phyloP scores from a whole-genome alignment of 352 stramenopile genomes.

The Lagenidium giganteum region DNA sequence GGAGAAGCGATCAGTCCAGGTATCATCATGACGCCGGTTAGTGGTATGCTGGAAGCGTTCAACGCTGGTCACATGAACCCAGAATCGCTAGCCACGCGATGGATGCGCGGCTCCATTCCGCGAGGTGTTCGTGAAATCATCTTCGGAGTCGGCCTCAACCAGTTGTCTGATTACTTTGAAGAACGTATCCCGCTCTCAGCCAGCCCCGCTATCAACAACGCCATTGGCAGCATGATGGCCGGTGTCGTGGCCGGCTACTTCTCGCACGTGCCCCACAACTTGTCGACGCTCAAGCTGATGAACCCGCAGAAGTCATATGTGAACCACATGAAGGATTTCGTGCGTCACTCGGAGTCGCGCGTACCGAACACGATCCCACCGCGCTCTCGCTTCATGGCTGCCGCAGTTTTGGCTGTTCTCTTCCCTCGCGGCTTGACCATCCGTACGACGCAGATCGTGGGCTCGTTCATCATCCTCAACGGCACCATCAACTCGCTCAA shows the following conservation, averaged over 20 bases:
- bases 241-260: conserved; percentile 89
- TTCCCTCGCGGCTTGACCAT: conserved; percentile 82
- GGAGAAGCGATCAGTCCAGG: conserved; percentile 73
- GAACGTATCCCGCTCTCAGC: conserved; percentile 68
- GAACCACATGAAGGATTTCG: conserved; percentile 71
- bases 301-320: conserved; percentile 79
- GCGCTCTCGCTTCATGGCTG: conserved; percentile 42
- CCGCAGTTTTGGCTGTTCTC: conserved; percentile 64
- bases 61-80: conserved; percentile 90
- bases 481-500: conserved; percentile 85
- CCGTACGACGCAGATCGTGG: conserved; percentile 84
- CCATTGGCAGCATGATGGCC: conserved; percentile 72
- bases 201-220: conserved; percentile 75
- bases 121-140: conserved; percentile 85
- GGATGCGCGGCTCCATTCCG: conserved; percentile 83
- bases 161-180: conserved; percentile 90
- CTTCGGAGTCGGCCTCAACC: conserved; percentile 89
- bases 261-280: conserved; percentile 91
- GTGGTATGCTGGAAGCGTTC: conserved; percentile 84
- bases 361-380: conserved; percentile 57
- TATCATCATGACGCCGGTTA: conserved; percentile 90
- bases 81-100: conserved; percentile 74
- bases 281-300: conserved; percentile 92
- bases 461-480: conserved; percentile 90
- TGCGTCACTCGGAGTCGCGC: conserved; percentile 57